These are phyloP conservation scores for Filobasidium uniguttulatum DNA, from an alignment of 1,284 basidiomycete species.

Conservation along the genomic window DNA sequence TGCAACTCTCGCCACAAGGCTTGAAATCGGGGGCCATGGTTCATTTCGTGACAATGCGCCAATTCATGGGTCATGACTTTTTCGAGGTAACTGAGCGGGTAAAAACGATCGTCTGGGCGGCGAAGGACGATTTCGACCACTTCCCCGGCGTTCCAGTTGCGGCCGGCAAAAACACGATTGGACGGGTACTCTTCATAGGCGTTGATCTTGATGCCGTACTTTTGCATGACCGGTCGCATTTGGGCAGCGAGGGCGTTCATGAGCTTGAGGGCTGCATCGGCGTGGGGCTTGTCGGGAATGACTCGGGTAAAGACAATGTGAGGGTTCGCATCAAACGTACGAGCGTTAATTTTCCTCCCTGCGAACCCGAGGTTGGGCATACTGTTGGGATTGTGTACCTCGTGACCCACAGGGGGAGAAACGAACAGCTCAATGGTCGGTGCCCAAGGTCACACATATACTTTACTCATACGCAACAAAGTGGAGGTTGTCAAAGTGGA, in stretches of 20 bases:
- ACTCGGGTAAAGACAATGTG: constrained; percentile 32
- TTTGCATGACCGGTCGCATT: constrained; percentile 33
- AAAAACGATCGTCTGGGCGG: constrained; percentile 28
- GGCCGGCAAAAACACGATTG: constrained; percentile 35
- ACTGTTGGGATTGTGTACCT: not conserved
- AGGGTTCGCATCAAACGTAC: constrained; percentile 32
- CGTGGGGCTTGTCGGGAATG: constrained; percentile 22
- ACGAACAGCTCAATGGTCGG: too few species aligned
- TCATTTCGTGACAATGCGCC: constrained; percentile 8
- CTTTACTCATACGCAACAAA: too few species aligned
- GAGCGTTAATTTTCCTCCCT: constrained; percentile 23
- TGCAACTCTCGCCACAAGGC: constrained; percentile 23
- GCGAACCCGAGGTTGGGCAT: not conserved
- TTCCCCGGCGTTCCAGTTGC: constrained; percentile 39
- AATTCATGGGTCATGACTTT: constrained; percentile 37
- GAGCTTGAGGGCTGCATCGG: constrained; percentile 29
- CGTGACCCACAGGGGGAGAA: too few species aligned
- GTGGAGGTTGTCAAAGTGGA: too few species aligned
- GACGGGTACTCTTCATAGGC: constrained; percentile 31
- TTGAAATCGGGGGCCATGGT: not conserved
- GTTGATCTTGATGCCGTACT: constrained; percentile 30
- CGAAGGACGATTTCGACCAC: constrained; percentile 38
- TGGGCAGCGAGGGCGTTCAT: constrained; percentile 34
- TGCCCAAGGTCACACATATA: too few species aligned
- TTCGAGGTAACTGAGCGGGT: constrained; percentile 25